These are phyloP conservation scores for Russula sp. DNA, from an alignment of 768 basidiomycete genomes.

Conservation along the genomic window DNA sequence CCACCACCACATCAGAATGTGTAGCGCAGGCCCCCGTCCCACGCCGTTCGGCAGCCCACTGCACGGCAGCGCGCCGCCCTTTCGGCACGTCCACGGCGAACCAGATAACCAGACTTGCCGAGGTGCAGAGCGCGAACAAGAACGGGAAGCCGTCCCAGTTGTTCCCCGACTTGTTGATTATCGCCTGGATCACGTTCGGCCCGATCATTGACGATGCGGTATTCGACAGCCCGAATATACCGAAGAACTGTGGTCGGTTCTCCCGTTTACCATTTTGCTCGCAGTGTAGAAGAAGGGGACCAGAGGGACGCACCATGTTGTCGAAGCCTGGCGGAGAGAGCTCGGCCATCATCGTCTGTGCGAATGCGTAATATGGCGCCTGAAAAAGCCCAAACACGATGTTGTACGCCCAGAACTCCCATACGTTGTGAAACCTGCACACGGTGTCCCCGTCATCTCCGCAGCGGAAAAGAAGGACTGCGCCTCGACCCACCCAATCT, in stretches of 20 bases:
- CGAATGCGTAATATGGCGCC: constrained; percentile 82
- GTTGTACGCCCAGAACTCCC: constrained; percentile 90
- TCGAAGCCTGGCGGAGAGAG: constrained; percentile 83
- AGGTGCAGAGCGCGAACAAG: constrained; percentile 61
- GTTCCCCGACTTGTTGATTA: constrained; percentile 61
- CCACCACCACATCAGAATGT: not conserved
- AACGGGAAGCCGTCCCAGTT: constrained; percentile 86
- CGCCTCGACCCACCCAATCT: constrained; percentile 48
- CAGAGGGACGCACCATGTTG: constrained; percentile 45
- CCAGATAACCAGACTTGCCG: constrained; percentile 71
- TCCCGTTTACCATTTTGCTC: too few relatives aligned
- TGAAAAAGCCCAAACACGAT: constrained; percentile 75
- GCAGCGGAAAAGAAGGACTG: not conserved
- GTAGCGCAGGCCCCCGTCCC: not conserved
- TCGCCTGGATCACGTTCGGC: constrained; percentile 78
- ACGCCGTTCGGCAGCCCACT: constrained; percentile 30
- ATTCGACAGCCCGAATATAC: constrained; percentile 35
- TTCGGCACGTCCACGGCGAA: constrained; percentile 41
- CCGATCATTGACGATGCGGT: constrained; percentile 84
- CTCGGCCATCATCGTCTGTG: constrained; percentile 86
- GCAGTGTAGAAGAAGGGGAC: not conserved
- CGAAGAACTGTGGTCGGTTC: constrained; percentile 85
- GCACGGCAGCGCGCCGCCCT: constrained; percentile 34
- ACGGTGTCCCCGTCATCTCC: not conserved
- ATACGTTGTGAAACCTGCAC: constrained; percentile 56